Base-by-base conservation (phyloP, 768 basidiomycete species). In the Boletus patriciae region DNA sequence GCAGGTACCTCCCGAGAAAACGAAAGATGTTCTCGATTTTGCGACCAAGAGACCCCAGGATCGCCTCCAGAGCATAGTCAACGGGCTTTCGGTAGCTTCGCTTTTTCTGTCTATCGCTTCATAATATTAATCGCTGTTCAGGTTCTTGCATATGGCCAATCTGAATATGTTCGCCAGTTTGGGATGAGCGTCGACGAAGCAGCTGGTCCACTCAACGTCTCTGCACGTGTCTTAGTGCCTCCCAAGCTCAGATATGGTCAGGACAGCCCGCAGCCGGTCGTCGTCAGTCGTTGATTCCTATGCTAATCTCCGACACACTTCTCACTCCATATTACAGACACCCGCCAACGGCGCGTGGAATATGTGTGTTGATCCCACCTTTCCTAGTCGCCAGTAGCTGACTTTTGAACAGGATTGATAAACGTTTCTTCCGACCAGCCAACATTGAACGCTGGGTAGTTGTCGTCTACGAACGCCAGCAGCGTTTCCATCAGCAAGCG, bases 261-360 rank as follows among this genome's bases (percentile, higher is more conserved):
- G 3, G 78, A 78, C 15, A 83, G 82, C 57, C 80, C 74, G 15
- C 82, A 84, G 61, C 72, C 74, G 9, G 84, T 78, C 9, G 82
- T 88, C 18, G 87, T 87, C 60, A 62, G 84, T 50, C 42, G 21
- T 36, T 51, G 12, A 50, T 2, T 46, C 29, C 41, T 54, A 29
- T 34, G 13, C 7, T 46, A 19, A n/a, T 40, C 4, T 57, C 12
- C n/a, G 10, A 1, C 18, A 6, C 6, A 18, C 29, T 27, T 54
- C 55, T 62, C 51, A 62, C 29, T 59, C 37, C 5, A 37, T 25
- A 42, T 40, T 48, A 15, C 57, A 88, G 86, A 70, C 66, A 36
- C 89, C 88, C 0, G 74, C 68, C 7, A 83, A 90, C 52, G 90
- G 90, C 6, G 72, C 83, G 0, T 92, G 90, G 90, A 92, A 92